These are phyloP conservation scores for Plasmodium coatneyi DNA, from an alignment of 169 alveolate species.

Conservation along the genomic window DNA sequence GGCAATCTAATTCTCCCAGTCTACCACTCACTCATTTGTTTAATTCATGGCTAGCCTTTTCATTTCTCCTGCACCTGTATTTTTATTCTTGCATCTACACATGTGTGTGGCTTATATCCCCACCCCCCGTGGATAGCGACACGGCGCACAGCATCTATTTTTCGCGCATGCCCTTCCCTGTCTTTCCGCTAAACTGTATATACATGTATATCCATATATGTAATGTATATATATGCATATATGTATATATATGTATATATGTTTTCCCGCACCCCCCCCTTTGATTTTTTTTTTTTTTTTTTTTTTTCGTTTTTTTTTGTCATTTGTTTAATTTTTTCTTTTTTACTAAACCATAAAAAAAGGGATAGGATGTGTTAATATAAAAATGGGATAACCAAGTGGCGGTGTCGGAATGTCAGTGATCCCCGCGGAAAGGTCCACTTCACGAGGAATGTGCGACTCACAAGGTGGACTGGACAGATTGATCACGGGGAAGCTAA, in stretches of 20 bases:
- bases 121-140: neutral
- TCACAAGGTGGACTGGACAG: neutral
- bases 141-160: neutral
- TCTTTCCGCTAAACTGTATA: neutral
- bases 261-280: neutral
- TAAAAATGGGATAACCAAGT: neutral
- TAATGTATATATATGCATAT: neutral
- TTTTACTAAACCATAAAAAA: neutral
- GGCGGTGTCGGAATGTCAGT: neutral
- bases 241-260: neutral
- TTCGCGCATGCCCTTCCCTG: neutral
- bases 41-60: neutral
- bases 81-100: neutral
- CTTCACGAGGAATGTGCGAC: neutral
- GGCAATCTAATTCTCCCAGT: neutral
- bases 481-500: neutral
- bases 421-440: neutral
- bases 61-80: neutral
- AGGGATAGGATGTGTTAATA: neutral
- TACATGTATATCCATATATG: neutral
- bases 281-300: neutral
- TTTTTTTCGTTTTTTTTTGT: slow-evolving; percentile 7
- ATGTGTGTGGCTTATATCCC: neutral
- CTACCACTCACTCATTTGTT: neutral
- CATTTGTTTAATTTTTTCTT: slow-evolving; percentile 10